Evolutionary conservation across 2,329 filamentous ascomycete species (phyloP).

Genomic region (Botrytis tulipae): DNA sequence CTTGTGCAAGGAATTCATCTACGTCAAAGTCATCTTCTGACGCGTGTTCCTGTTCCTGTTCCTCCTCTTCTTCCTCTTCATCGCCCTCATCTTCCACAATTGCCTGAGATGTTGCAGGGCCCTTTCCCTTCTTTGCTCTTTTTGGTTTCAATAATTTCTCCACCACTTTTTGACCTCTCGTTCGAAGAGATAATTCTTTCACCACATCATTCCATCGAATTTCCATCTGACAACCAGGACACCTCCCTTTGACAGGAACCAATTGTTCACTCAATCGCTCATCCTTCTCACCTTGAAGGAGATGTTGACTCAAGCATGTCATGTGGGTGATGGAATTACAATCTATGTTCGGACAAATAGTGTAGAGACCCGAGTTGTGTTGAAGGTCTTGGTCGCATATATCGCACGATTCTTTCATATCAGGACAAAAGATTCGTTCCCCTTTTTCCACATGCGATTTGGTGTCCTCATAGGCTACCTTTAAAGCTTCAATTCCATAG

Average conservation of each 20-base stretch:
- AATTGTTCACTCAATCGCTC: constrained; percentile 42
- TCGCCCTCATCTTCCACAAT: constrained; percentile 23
- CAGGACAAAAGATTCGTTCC: constrained; percentile 53
- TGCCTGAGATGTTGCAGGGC: constrained; percentile 24
- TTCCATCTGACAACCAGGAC: constrained; percentile 64
- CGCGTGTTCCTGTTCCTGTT: constrained; percentile 9
- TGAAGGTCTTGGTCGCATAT: constrained; percentile 50
- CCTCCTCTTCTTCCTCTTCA: constrained; percentile 13
- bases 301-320: constrained; percentile 56
- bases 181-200: constrained; percentile 75
- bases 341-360: constrained; percentile 52
- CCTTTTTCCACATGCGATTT: constrained; percentile 56
- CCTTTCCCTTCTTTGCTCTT: constrained; percentile 24
- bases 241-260: constrained; percentile 66
- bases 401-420: constrained; percentile 54
- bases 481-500: constrained; percentile 53
- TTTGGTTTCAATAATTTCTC: constrained; percentile 61
- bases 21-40: neutral
- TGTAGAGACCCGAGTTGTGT: constrained; percentile 52
- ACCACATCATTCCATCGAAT: constrained; percentile 76
- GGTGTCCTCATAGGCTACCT: constrained; percentile 54
- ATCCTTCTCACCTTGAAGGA: constrained; percentile 43
- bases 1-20: neutral
- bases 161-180: constrained; percentile 68
- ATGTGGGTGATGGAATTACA: constrained; percentile 61